Percentiles rank a stretch among this genome's conserved stretches.
phyloP scores from a whole-genome alignment of 148 eudicot genomes.

The Chenopodium formosanum region DNA sequence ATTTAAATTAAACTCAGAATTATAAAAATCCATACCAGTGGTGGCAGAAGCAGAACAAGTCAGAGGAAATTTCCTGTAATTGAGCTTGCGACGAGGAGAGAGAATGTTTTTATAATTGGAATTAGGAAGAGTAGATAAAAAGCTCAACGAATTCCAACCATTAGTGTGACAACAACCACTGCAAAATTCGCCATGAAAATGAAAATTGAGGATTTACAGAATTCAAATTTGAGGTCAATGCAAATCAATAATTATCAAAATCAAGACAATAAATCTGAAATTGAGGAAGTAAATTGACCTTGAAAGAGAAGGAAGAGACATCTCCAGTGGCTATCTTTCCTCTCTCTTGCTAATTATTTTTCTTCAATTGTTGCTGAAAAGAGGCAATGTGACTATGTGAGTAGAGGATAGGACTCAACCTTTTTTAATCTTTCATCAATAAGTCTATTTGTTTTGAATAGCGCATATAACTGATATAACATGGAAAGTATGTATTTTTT shows the following conservation, averaged over 20 bases:
- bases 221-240: background rate
- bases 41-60: slow-evolving; percentile 41
- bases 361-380: background rate
- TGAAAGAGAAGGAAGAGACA: slow-evolving; percentile 29
- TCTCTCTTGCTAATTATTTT: background rate
- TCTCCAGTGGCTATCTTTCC: background rate
- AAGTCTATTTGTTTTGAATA: too few relatives aligned
- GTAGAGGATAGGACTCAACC: background rate
- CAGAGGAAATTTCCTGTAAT: slow-evolving; percentile 25
- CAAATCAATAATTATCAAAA: background rate
- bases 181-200: slow-evolving; percentile 11
- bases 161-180: slow-evolving; percentile 42
- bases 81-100: slow-evolving; percentile 20
- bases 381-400: background rate
- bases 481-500: too few relatives aligned
- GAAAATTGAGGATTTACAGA: background rate
- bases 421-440: background rate
- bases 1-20: background rate
- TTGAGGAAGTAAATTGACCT: slow-evolving; percentile 26
- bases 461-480: too few relatives aligned
- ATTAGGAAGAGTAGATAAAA: slow-evolving; percentile 26
- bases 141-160: slow-evolving; percentile 59
- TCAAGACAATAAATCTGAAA: background rate
- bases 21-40: background rate
- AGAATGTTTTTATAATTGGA: background rate